Base-by-base conservation (phyloP, 2,329 filamentous ascomycete species). In the Colletotrichum melonis region DNA sequence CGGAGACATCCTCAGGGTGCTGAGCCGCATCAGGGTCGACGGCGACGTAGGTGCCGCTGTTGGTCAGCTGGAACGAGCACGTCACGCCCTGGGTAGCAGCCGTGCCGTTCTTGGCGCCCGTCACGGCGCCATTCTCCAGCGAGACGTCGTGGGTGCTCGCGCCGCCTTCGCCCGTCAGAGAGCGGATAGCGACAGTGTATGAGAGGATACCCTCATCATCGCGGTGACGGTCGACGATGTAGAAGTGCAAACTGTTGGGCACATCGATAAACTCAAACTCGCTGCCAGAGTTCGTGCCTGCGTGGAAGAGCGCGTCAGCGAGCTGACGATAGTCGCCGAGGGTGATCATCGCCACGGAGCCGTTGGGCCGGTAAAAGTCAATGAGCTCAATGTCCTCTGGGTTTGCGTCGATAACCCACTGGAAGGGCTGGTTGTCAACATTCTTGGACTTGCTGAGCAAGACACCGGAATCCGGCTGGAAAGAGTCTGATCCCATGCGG, bases 341-440 rank as follows among this genome's bases (percentile, higher is more conserved):
- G 4, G 85, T 87, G 75, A 87, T 82, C 80, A 85, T 86, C 11
- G 82, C 78, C 1, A 82, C 79, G 0, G 84, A 85, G 28, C 87
- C 87, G 64, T 88, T 85, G 1, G 88, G 87, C 0, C 84, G 81
- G 76, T 83, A 80, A 74, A 88, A 89, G 76, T 89, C 87, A 6
- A 88, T 78, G 1, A 88, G 82, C 11, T 81, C 77, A 60, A 89
- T 87, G 69, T 89, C 87, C 73, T 88, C 80, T 0, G 88, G 87
- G 77, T 89, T 88, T 2, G 87, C 88, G 73, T 89, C 87, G 52
- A 89, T 86, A 28, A 83, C 83, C 87, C 87, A 89, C 73, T 89
- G 87, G 81, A 89, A 89, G 0, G 88, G 87, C 74, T 82, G 78
- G 5, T 76, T 74, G 74, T 85, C 85, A 22, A 69, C 74, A 70